Conservation (phyloP, 192 early-diverging fungal genomes). For the Coemansia sp. region DNA sequence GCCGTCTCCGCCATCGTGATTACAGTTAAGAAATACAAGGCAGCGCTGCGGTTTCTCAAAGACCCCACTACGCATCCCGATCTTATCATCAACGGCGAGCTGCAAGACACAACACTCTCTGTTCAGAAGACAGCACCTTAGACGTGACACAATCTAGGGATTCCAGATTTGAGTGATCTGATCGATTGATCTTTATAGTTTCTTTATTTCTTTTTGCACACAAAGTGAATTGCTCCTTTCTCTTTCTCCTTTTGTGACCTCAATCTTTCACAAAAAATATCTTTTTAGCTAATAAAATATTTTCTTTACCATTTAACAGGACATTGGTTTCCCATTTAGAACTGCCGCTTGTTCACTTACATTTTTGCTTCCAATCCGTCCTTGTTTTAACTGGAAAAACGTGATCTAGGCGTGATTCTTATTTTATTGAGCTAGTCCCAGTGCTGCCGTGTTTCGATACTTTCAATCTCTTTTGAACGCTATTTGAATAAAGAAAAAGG, state of each 20-base stretch:
- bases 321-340: neutral
- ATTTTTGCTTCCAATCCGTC: neutral
- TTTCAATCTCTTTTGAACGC: neutral
- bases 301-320: too few species aligned
- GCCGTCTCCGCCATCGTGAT: constrained; percentile 39
- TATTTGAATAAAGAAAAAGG: neutral
- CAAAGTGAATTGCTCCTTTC: constrained; percentile 1
- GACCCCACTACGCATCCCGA: constrained; percentile 47
- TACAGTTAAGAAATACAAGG: constrained; percentile 38
- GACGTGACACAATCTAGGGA: neutral
- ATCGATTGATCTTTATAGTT: neutral
- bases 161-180: neutral
- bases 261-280: neutral
- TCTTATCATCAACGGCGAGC: constrained; percentile 44
- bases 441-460: neutral
- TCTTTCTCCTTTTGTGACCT: neutral
- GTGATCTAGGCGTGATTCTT: too few species aligned
- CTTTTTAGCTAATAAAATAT: neutral
- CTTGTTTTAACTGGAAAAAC: neutral
- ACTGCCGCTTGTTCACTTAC: neutral
- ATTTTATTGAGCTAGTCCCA: too few species aligned
- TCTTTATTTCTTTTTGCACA: neutral
- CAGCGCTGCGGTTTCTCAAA: constrained; percentile 36
- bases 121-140: constrained; percentile 4
- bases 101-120: constrained; percentile 4